These are phyloP conservation scores for Adansonia rubrostipa DNA, from an alignment of 441 rosid species.

Conservation along the genomic window DNA sequence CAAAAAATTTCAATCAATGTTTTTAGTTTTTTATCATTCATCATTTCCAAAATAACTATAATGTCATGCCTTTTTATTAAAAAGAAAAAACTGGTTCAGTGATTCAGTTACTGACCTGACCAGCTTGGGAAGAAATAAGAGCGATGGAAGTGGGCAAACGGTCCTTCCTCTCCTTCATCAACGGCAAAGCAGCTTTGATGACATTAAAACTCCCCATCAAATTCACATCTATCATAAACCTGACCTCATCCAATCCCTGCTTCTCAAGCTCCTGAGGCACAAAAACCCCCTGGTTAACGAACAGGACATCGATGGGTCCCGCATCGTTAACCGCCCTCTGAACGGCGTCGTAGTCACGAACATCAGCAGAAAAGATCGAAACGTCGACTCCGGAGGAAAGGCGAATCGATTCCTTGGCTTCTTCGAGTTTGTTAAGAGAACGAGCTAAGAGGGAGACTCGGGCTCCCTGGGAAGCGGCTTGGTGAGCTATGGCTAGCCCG, in stretches of 20 bases:
- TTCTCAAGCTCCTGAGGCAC: slow-evolving; percentile 63
- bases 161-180: slow-evolving; percentile 61
- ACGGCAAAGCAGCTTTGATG: slow-evolving; percentile 83
- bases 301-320: slow-evolving; percentile 72
- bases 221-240: slow-evolving; percentile 79
- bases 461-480: slow-evolving; percentile 68
- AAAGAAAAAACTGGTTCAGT: background rate
- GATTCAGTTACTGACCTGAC: slow-evolving; percentile 55
- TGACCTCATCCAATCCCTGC: slow-evolving; percentile 74
- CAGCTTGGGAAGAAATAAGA: slow-evolving; percentile 88
- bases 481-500: slow-evolving; percentile 74
- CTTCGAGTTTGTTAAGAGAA: slow-evolving; percentile 61
- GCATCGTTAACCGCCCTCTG: slow-evolving; percentile 58
- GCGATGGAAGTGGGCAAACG: slow-evolving; percentile 64
- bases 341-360: slow-evolving; percentile 73
- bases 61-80: background rate
- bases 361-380: slow-evolving; percentile 72
- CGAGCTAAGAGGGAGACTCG: slow-evolving; percentile 80
- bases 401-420: slow-evolving; percentile 59
- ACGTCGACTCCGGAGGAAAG: slow-evolving; percentile 75
- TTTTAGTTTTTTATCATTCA: background rate
- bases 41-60: background rate
- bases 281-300: slow-evolving; percentile 85
- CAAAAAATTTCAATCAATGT: background rate
- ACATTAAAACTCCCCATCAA: slow-evolving; percentile 80